phyloP scores from a whole-genome alignment of 768 basidiomycete genomes.

The Russula emetica region DNA sequence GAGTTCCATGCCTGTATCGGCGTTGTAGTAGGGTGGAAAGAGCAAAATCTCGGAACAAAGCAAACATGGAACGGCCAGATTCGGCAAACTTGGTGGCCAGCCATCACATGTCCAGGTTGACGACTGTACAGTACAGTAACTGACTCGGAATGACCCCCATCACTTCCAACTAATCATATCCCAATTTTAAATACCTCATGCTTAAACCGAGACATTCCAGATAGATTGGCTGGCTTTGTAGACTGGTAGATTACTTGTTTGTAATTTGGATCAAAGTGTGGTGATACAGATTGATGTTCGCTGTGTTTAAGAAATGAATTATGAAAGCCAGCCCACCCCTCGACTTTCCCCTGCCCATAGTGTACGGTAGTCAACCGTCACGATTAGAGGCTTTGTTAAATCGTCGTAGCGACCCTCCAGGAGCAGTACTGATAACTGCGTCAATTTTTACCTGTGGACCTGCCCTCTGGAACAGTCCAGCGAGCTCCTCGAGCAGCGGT shows the following conservation, averaged over 20 bases:
- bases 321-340: neutral
- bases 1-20: conserved; percentile 21
- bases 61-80: conserved; percentile 1
- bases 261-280: no score
- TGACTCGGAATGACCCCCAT: no score
- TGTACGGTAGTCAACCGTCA: neutral
- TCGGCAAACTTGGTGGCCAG: neutral
- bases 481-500: conserved; percentile 18
- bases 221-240: no score
- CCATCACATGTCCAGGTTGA: no score
- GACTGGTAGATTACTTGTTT: no score
- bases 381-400: neutral
- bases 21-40: neutral
- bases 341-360: neutral
- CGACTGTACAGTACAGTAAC: no score
- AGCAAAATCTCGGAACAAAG: neutral
- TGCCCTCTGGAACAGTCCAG: conserved; percentile 12
- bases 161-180: no score
- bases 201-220: no score
- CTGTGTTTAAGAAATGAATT: no score
- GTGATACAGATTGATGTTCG: no score
- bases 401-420: neutral
- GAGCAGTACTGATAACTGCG: neutral
- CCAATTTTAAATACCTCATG: no score
- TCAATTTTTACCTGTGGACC: neutral